Conservation (phyloP, 257 asterid species). For the Solanum corneliomulleri region DNA sequence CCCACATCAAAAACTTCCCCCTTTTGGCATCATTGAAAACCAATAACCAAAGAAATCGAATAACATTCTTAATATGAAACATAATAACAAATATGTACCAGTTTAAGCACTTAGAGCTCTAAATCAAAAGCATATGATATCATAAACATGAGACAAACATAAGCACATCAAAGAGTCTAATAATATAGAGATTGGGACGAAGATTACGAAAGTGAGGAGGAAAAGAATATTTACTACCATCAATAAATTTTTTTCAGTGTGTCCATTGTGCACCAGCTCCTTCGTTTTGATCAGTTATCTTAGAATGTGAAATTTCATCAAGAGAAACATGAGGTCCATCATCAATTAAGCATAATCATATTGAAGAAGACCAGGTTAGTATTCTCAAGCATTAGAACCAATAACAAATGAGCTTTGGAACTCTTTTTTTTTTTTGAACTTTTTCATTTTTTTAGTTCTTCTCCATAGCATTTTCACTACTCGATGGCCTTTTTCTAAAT, state of each 20-base stretch:
- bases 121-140: too few species aligned
- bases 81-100: neutral
- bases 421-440: neutral
- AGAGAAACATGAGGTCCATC: neutral
- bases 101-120: neutral
- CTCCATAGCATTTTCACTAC: too few species aligned
- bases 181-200: neutral
- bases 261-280: neutral
- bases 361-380: neutral
- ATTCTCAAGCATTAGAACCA: neutral
- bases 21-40: too few species aligned
- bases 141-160: neutral
- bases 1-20: too few species aligned
- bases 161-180: neutral
- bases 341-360: too few species aligned
- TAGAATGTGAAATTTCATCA: neutral
- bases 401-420: neutral
- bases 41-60: neutral
- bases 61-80: too few species aligned
- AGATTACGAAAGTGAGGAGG: neutral
- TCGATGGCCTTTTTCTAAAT: too few species aligned
- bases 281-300: neutral
- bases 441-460: too few species aligned
- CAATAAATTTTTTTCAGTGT: too few species aligned
- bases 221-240: too few species aligned